Evolutionary conservation across 139 green algal species (phyloP).

Genomic region (Coccomyxa sp.): DNA sequence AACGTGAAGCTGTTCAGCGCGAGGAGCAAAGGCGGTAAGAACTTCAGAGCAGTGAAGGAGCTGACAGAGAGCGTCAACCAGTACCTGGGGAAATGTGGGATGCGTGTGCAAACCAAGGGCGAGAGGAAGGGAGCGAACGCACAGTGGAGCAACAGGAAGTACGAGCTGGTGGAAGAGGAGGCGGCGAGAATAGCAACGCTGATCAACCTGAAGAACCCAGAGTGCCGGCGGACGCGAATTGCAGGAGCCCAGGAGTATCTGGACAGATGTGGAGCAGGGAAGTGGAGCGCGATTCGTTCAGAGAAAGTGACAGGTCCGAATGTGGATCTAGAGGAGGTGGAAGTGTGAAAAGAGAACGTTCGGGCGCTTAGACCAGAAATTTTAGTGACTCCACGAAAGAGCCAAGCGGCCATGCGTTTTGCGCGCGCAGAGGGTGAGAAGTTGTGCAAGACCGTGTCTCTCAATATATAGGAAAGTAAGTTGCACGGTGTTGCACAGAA

Average conservation of each 20-base stretch:
- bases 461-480: neutral
- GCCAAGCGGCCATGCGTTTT: neutral
- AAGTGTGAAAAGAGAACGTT: neutral
- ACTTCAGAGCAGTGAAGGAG: neutral
- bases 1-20: neutral
- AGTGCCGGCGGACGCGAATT: neutral
- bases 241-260: neutral
- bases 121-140: neutral
- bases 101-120: neutral
- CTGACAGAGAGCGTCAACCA: neutral
- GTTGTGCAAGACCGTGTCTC: too few relatives aligned
- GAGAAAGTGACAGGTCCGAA: neutral
- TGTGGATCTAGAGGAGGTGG: neutral
- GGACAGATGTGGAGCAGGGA: neutral
- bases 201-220: neutral
- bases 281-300: neutral
- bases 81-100: neutral
- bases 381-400: neutral
- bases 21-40: neutral
- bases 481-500: neutral
- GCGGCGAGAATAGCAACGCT: neutral
- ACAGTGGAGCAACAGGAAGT: neutral
- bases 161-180: neutral
- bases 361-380: neutral
- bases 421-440: neutral